These are phyloP conservation scores for Aphelidium insulamus DNA, from an alignment of 371 early-diverging fungal genomes.

Conservation along the genomic window DNA sequence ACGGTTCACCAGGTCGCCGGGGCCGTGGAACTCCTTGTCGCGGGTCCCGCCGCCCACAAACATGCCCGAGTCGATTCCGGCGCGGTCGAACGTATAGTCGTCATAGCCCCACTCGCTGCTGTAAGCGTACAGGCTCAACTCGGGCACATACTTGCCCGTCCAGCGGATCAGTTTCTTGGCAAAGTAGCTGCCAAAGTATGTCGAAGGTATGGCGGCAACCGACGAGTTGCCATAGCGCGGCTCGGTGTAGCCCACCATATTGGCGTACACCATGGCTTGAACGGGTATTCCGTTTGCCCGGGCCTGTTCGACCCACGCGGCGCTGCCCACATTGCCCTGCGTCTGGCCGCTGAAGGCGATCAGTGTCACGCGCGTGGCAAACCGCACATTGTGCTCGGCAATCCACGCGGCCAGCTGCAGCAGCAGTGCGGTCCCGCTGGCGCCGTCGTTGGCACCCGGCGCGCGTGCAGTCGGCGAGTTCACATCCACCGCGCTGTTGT, in stretches of 20 bases:
- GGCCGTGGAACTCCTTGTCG: slow-evolving; percentile 16
- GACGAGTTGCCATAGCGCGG: slow-evolving; percentile 13
- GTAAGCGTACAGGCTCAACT: slow-evolving; percentile 8
- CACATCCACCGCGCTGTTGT: slow-evolving; percentile 10
- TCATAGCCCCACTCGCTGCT: slow-evolving; percentile 16
- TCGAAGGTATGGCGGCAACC: slow-evolving; percentile 12
- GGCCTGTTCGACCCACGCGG: slow-evolving; percentile 10
- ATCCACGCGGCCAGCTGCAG: slow-evolving; percentile 8
- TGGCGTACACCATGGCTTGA: slow-evolving; percentile 13
- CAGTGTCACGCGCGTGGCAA: slow-evolving; percentile 10
- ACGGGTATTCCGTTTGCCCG: slow-evolving; percentile 5
- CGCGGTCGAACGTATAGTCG: slow-evolving; percentile 13
- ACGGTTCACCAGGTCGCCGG: slow-evolving; percentile 12
- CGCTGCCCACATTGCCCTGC: slow-evolving; percentile 14
- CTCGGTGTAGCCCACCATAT: slow-evolving; percentile 15
- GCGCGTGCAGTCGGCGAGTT: slow-evolving; percentile 8
- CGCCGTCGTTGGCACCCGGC: slow-evolving; percentile 15
- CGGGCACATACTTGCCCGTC: slow-evolving; percentile 11
- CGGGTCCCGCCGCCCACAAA: slow-evolving; percentile 16
- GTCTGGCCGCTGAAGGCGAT: slow-evolving; percentile 15
- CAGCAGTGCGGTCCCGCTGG: slow-evolving; percentile 11
- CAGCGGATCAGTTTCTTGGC: slow-evolving; percentile 8
- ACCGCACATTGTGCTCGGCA: slow-evolving; percentile 7
- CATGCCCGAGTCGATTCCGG: slow-evolving; percentile 10
- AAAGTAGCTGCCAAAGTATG: slow-evolving; percentile 9